A percentile compares a stretch with the other conserved stretches of the same genome.
These are phyloP conservation scores for Plasmodium cynomolgi DNA, from an alignment of 169 alveolate species.

Conservation along the genomic window DNA sequence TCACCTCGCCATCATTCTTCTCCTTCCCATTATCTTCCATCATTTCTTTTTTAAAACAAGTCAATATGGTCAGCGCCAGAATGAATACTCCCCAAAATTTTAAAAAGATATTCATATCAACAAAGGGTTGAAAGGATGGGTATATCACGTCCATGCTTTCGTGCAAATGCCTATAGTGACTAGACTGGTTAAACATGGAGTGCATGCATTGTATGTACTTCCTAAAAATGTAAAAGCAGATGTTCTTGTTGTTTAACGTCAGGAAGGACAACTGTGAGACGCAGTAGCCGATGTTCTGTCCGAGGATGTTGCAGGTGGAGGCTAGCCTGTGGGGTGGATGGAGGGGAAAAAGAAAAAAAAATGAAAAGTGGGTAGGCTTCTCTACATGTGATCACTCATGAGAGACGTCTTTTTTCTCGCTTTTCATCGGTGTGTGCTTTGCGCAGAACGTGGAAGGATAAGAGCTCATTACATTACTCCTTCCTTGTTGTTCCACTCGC, in stretches of 20 bases:
- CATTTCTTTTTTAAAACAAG: constrained; percentile 60
- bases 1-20: constrained; percentile 28
- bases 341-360: not conserved
- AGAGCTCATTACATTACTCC: not conserved
- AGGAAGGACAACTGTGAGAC: constrained; percentile 84
- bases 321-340: constrained; percentile 76
- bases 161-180: constrained; percentile 29
- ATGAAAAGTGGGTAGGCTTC: not conserved
- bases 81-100: constrained; percentile 81
- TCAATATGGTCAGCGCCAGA: constrained; percentile 73
- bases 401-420: not conserved
- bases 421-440: not conserved
- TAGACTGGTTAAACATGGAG: constrained; percentile 31
- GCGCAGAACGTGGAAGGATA: not conserved
- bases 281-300: constrained; percentile 88
- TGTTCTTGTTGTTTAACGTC: constrained; percentile 78
- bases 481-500: not conserved
- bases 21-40: constrained; percentile 12
- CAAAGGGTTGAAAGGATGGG: constrained; percentile 64
- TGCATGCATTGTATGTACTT: constrained; percentile 62
- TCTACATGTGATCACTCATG: not conserved
- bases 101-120: constrained; percentile 80
- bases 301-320: constrained; percentile 89
- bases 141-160: constrained; percentile 19
- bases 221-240: constrained; percentile 67